These are phyloP conservation scores for Saccharomyces hybrid DNA, from an alignment of 1,139 yeast species.

Conservation along the genomic window DNA sequence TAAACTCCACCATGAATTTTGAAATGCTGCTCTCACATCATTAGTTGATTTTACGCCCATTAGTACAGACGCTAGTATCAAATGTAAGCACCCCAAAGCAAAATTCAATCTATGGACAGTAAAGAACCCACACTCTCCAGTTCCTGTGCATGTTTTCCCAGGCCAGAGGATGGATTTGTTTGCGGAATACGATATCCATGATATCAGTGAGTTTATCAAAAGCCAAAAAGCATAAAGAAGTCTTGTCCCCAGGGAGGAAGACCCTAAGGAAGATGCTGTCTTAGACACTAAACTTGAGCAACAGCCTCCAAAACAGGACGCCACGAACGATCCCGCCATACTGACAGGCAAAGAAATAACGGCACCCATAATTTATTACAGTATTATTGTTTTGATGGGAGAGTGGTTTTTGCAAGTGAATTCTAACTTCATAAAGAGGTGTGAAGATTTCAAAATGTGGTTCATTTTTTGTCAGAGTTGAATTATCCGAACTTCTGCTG, in stretches of 20 bases:
- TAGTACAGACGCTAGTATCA: slow-evolving; percentile 58
- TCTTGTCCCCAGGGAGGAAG: slow-evolving; percentile 72
- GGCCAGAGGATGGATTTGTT: slow-evolving; percentile 72
- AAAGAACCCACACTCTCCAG: slow-evolving; percentile 83
- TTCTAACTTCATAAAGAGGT: too few species aligned
- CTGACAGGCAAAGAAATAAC: slow-evolving; percentile 59
- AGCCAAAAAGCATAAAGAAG: slow-evolving; percentile 77
- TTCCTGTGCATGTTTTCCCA: slow-evolving; percentile 70
- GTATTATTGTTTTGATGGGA: not conserved
- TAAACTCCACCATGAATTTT: slow-evolving; percentile 85
- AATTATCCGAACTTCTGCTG: not conserved
- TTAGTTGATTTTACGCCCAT: slow-evolving; percentile 70
- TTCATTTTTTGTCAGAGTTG: not conserved
- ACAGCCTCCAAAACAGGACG: slow-evolving; percentile 83
- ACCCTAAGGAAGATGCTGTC: slow-evolving; percentile 43
- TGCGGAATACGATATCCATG: slow-evolving; percentile 81
- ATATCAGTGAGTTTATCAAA: slow-evolving; percentile 66
- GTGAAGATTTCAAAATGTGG: not conserved
- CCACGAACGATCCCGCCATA: slow-evolving; percentile 58
- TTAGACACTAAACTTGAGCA: slow-evolving; percentile 63
- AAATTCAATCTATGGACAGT: slow-evolving; percentile 88
- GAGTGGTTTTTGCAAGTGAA: not conserved
- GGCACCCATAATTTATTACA: slow-evolving; percentile 59
- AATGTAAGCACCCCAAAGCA: slow-evolving; percentile 76
- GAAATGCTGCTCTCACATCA: slow-evolving; percentile 75